Percentiles rank a stretch among this genome's conserved stretches.
Evolutionary conservation across 2,329 filamentous ascomycete species (phyloP).

Genomic region (Cercospora sesami): DNA sequence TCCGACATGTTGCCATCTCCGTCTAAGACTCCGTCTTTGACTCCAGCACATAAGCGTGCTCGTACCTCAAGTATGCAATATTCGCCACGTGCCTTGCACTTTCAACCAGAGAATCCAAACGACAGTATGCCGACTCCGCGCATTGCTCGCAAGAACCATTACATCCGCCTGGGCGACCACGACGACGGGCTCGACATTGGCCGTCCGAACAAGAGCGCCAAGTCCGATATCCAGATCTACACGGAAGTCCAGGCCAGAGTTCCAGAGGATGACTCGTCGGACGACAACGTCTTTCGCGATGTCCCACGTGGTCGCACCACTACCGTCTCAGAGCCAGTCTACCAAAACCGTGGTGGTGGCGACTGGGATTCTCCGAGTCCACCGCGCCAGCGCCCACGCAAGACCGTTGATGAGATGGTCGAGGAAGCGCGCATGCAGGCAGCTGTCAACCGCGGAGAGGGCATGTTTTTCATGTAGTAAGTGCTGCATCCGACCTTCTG

Average conservation of each 20-base stretch:
- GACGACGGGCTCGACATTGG: slow-evolving; percentile 58
- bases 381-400: slow-evolving; percentile 48
- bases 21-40: slow-evolving; percentile 66
- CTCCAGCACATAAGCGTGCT: slow-evolving; percentile 52
- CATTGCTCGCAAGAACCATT: slow-evolving; percentile 43
- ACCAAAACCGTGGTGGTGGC: slow-evolving; percentile 34
- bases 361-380: slow-evolving; percentile 17
- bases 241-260: slow-evolving; percentile 76
- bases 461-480: slow-evolving; percentile 76
- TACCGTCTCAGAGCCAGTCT: slow-evolving; percentile 37
- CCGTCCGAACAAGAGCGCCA: slow-evolving; percentile 39
- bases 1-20: slow-evolving; percentile 69
- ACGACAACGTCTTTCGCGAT: slow-evolving; percentile 72
- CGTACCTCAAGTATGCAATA: slow-evolving; percentile 45
- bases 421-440: slow-evolving; percentile 59
- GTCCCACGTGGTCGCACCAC: slow-evolving; percentile 18
- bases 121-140: slow-evolving; percentile 61
- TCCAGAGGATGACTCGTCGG: slow-evolving; percentile 64
- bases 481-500: slow-evolving; percentile 42
- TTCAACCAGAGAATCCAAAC: slow-evolving; percentile 60
- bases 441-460: slow-evolving; percentile 65
- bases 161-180: slow-evolving; percentile 55
- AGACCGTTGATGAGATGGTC: slow-evolving; percentile 58
- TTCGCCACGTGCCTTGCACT: slow-evolving; percentile 53
- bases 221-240: slow-evolving; percentile 63